These are phyloP conservation scores for Alternaria alternata DNA, from an alignment of 2,329 filamentous ascomycete species.

Conservation along the genomic window DNA sequence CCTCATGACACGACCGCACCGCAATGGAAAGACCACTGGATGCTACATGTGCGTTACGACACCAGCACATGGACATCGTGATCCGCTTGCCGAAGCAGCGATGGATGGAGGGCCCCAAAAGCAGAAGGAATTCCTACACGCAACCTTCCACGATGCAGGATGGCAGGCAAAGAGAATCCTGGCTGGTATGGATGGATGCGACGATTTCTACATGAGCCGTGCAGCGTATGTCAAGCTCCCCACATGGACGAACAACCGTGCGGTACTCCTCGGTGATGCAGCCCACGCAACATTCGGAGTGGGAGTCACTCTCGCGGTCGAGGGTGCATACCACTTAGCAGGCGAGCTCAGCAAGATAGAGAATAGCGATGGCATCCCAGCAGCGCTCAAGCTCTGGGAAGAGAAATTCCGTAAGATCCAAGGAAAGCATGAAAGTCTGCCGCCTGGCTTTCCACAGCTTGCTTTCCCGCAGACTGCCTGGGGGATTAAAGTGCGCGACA, in stretches of 20 bases:
- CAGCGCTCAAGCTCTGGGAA: slow-evolving; percentile 36
- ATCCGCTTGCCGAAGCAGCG: slow-evolving; percentile 26
- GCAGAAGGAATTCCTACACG: slow-evolving; percentile 53
- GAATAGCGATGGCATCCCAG: slow-evolving; percentile 22
- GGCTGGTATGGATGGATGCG: slow-evolving; percentile 48
- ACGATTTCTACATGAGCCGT: slow-evolving; percentile 59
- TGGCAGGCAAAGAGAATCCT: slow-evolving; percentile 59
- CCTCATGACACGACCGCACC: slow-evolving; percentile 39
- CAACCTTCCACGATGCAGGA: slow-evolving; percentile 51
- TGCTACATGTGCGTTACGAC: slow-evolving; percentile 38
- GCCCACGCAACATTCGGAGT: slow-evolving; percentile 46
- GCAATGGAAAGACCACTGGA: slow-evolving; percentile 34
- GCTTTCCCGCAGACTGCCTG: slow-evolving; percentile 43
- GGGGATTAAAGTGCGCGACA: slow-evolving; percentile 31
- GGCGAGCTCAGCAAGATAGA: slow-evolving; percentile 44
- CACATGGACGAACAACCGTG: slow-evolving; percentile 57
- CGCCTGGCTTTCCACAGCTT: slow-evolving; percentile 29
- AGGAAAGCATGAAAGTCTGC: slow-evolving; percentile 19
- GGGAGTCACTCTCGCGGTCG: slow-evolving; percentile 47
- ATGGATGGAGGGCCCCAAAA: slow-evolving; percentile 44
- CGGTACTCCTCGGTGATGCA: slow-evolving; percentile 64
- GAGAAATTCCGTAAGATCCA: slow-evolving; percentile 25
- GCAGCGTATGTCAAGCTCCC: slow-evolving; percentile 57
- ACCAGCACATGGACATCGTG: slow-evolving; percentile 12
- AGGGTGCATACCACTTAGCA: slow-evolving; percentile 51